A percentile compares a stretch with the other conserved stretches of the same genome.
Evolutionary conservation across 2,329 filamentous ascomycete genomes (phyloP).

Genomic region (Ophiosphaerella herpotricha): DNA sequence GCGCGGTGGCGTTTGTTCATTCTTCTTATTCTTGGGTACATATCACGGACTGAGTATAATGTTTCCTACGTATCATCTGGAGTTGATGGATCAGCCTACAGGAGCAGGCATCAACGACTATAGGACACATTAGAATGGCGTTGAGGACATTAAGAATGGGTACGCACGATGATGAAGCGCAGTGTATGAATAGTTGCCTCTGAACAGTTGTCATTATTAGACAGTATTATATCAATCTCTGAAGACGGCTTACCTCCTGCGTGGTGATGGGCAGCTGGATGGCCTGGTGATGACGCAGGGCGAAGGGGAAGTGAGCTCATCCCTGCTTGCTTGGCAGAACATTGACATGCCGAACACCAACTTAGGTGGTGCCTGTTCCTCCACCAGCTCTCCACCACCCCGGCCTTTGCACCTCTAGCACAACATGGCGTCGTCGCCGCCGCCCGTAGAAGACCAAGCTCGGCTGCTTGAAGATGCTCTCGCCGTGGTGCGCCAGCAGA

Average conservation of each 20-base stretch:
- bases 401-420: constrained; percentile 24
- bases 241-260: neutral
- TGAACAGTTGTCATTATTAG: too few species aligned
- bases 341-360: constrained; percentile 25
- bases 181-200: constrained; percentile 1
- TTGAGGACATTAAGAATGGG: neutral
- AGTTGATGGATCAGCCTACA: neutral
- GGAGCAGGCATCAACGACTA: neutral
- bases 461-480: constrained; percentile 97
- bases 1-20: neutral
- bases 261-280: neutral
- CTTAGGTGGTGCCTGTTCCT: constrained; percentile 24
- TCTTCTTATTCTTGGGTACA: neutral
- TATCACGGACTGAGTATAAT: too few species aligned
- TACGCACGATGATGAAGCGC: neutral
- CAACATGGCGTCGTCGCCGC: constrained; percentile 54
- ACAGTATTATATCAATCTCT: too few species aligned
- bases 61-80: neutral
- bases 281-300: constrained; percentile 32
- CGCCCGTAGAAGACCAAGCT: constrained; percentile 65
- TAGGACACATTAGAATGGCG: constrained; percentile 19
- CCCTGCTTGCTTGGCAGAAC: constrained; percentile 34
- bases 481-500: constrained; percentile 95
- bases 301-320: constrained; percentile 19
- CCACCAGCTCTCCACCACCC: constrained; percentile 35